phyloP scores from a whole-genome alignment of 768 basidiomycete genomes.

The Xerocomellus chrysenteron region DNA sequence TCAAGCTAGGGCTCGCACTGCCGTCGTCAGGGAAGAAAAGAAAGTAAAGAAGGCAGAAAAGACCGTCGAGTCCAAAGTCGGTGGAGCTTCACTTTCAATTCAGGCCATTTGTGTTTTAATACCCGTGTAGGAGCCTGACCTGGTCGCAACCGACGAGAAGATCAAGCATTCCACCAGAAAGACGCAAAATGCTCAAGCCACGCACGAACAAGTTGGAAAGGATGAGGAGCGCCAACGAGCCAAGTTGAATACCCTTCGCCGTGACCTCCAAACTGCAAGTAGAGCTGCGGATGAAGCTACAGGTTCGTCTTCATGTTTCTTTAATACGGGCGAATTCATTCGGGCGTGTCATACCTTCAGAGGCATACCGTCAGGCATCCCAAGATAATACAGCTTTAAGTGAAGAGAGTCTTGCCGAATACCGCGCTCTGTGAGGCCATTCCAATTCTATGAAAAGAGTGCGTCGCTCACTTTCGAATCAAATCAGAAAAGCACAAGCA shows the following conservation, averaged over 20 bases:
- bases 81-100: conserved; percentile 10
- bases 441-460: not conserved
- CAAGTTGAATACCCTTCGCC: conserved; percentile 54
- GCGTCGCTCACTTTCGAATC: conserved; percentile 2
- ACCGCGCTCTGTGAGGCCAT: conserved; percentile 37
- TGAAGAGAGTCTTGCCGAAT: conserved; percentile 85
- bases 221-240: conserved; percentile 53
- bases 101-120: not conserved
- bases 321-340: not conserved
- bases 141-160: conserved; percentile 82
- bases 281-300: conserved; percentile 74
- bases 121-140: conserved; percentile 69
- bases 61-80: conserved; percentile 76
- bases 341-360: conserved; percentile 37
- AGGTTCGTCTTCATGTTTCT: conserved; percentile 45
- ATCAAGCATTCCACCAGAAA: conserved; percentile 85
- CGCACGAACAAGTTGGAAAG: conserved; percentile 60
- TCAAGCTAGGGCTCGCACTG: conserved; percentile 74
- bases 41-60: conserved; percentile 91
- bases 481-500: conserved; percentile 70
- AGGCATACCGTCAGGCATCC: conserved; percentile 71
- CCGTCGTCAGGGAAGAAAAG: conserved; percentile 82
- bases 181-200: conserved; percentile 63
- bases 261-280: conserved; percentile 66
- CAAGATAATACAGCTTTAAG: conserved; percentile 75